phyloP scores from a whole-genome alignment of 495 filamentous ascomycete genomes.

The Penicillium robsamsonii region DNA sequence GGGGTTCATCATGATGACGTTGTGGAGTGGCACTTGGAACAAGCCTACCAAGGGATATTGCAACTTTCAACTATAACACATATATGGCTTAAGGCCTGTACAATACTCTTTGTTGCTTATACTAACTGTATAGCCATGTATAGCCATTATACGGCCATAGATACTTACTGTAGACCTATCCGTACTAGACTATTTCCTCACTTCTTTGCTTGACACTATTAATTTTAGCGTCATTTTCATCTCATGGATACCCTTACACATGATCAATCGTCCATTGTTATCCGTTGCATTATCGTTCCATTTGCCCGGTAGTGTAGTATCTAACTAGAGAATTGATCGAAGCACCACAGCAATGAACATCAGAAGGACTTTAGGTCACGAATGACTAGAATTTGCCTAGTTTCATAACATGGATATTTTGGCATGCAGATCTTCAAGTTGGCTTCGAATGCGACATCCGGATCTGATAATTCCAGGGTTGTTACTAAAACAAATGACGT shows the following conservation, averaged over 20 bases:
- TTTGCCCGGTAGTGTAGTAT: no score
- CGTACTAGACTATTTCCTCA: not conserved
- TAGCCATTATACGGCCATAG: not conserved
- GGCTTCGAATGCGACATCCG: not conserved
- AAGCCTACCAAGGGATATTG: not conserved
- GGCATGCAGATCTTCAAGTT: not conserved
- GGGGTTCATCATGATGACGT: conserved; percentile 35
- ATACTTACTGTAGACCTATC: no score
- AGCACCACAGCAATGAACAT: no score
- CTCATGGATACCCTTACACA: not conserved
- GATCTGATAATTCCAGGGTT: not conserved
- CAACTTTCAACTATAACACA: not conserved
- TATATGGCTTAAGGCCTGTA: not conserved
- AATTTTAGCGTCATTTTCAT: not conserved
- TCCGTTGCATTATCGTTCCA: no score
- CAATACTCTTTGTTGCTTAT: not conserved
- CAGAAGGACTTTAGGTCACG: no score
- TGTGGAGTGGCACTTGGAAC: not conserved
- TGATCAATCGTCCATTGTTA: no score
- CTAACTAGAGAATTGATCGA: no score
- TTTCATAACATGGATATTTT: not conserved
- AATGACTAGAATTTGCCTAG: not conserved
- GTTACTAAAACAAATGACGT: conserved; percentile 9
- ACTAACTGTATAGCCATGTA: no score
- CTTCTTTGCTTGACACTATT: not conserved